These are phyloP conservation scores for Microascus cirrosus DNA, from an alignment of 2,329 filamentous ascomycete species.

Conservation along the genomic window DNA sequence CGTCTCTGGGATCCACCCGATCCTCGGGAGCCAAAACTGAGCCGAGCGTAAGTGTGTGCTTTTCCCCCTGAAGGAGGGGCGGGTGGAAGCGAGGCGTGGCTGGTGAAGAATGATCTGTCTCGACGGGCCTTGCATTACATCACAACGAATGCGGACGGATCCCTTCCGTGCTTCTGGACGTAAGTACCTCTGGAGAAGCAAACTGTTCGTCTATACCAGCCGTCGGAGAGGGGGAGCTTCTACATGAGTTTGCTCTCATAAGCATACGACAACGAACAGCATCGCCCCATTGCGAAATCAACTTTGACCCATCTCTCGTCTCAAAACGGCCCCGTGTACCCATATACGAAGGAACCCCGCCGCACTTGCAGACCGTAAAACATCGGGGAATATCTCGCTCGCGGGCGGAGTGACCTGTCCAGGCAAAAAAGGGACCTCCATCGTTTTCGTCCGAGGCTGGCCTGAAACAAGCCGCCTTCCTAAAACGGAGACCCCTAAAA, in stretches of 20 bases:
- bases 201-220: too few relatives aligned
- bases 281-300: background rate
- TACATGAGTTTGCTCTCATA: too few relatives aligned
- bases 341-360: background rate
- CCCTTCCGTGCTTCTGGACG: background rate
- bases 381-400: background rate
- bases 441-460: background rate
- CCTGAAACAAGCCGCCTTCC: slow-evolving; percentile 4
- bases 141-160: background rate
- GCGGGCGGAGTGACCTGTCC: background rate
- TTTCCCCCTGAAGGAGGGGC: background rate
- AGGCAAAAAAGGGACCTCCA: too few relatives aligned
- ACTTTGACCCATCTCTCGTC: background rate
- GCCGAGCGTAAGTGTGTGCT: background rate
- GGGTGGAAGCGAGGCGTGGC: background rate
- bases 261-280: too few relatives aligned
- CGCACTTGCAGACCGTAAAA: background rate
- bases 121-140: background rate
- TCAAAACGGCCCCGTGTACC: background rate
- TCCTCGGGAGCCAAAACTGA: background rate
- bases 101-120: background rate
- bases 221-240: too few relatives aligned
- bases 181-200: background rate
- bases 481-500: background rate
- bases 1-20: background rate